These are phyloP conservation scores for Amphichorda felina DNA, from an alignment of 2,329 filamentous ascomycete genomes.

Conservation along the genomic window DNA sequence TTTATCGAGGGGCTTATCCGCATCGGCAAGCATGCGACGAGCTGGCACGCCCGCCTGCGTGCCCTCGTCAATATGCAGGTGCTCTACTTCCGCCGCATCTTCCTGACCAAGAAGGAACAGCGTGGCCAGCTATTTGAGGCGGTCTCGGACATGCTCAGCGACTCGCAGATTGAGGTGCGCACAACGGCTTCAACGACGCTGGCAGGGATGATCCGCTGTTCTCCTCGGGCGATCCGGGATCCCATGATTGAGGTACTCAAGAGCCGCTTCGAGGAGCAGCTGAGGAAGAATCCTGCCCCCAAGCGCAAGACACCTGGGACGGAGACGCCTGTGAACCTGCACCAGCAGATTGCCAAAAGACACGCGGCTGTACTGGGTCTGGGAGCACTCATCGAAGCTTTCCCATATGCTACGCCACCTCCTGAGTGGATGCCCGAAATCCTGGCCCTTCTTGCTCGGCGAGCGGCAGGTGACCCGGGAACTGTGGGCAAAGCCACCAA, in stretches of 20 bases:
- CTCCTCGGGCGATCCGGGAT: conserved; percentile 66
- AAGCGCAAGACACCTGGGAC: conserved; percentile 55
- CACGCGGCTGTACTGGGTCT: conserved; percentile 89
- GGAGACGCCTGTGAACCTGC: conserved; percentile 58
- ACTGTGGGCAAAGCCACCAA: conserved; percentile 95
- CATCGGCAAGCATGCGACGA: conserved; percentile 72
- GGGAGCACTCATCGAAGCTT: conserved; percentile 85
- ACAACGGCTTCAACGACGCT: conserved; percentile 86
- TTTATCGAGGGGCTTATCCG: conserved; percentile 81
- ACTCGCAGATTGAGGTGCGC: conserved; percentile 85
- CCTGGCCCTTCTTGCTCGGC: conserved; percentile 70
- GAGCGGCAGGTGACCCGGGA: conserved; percentile 78
- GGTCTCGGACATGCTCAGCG: conserved; percentile 90
- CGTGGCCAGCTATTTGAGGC: conserved; percentile 77
- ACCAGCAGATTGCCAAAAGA: conserved; percentile 66
- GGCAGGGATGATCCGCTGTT: conserved; percentile 96
- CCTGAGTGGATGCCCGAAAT: conserved; percentile 91
- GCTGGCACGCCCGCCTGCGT: conserved; percentile 91
- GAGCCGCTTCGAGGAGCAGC: conserved; percentile 63
- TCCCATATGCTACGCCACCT: conserved; percentile 89
- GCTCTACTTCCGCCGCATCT: conserved; percentile 92
- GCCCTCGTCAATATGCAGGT: conserved; percentile 98
- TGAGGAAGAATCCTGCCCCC: conserved; percentile 79
- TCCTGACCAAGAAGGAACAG: conserved; percentile 65
- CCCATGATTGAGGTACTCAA: conserved; percentile 67